phyloP scores from a whole-genome alignment of 495 filamentous ascomycete genomes.

The Oidiodendron maius region DNA sequence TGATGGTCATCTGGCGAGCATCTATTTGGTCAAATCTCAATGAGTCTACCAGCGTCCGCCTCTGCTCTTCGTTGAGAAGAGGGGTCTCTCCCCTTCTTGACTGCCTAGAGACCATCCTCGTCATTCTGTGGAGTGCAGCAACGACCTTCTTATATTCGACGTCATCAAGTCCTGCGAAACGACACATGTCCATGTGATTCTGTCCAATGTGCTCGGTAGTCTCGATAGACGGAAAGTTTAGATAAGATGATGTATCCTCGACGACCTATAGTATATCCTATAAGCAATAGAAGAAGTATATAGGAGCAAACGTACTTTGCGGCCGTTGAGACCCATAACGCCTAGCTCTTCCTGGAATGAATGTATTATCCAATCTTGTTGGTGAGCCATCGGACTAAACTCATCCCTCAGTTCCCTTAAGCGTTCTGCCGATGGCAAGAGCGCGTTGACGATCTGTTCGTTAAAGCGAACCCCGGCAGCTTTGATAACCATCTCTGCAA shows the following conservation, averaged over 20 bases:
- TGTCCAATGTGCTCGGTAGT: constrained; percentile 7
- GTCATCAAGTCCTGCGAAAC: constrained; percentile 3
- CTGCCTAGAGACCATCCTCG: neutral
- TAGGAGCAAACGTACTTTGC: constrained; percentile 4
- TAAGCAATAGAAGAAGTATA: neutral
- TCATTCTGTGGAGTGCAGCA: constrained; percentile 3
- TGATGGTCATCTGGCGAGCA: constrained; percentile 30
- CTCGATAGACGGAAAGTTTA: constrained; percentile 10
- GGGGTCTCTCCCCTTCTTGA: neutral
- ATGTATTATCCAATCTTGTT: constrained; percentile 18
- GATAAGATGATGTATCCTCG: constrained; percentile 16
- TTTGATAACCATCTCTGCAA: constrained; percentile 12
- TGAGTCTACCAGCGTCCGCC: constrained; percentile 20
- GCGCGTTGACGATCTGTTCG: constrained; percentile 15
- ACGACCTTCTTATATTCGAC: constrained; percentile 4
- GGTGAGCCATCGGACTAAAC: constrained; percentile 18
- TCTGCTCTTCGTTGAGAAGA: constrained; percentile 9
- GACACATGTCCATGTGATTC: constrained; percentile 14
- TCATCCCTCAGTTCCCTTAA: constrained; percentile 20
- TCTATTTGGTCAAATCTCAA: constrained; percentile 33
- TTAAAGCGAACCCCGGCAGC: constrained; percentile 14
- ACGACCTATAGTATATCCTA: constrained; percentile 13
- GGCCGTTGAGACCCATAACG: constrained; percentile 4
- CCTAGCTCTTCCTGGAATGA: constrained; percentile 21
- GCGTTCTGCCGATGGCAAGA: constrained; percentile 19